Conservation (phyloP, 2,329 filamentous ascomycete genomes). For the Pyrenochaeta sp. region DNA sequence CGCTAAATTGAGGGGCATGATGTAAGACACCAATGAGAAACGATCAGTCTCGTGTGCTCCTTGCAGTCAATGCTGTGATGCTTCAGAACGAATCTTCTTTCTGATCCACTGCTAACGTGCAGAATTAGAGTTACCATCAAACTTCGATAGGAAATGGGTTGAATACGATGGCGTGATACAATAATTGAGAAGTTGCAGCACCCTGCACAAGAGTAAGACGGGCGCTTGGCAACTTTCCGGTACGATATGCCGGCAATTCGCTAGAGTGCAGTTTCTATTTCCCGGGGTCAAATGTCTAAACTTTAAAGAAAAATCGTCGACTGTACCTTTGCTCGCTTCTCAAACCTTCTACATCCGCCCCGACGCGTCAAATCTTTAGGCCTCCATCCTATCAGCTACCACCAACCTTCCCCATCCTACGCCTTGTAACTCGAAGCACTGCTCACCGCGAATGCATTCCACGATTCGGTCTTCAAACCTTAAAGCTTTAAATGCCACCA, state of each 20-base stretch:
- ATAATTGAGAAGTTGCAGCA: not conserved
- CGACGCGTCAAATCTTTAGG: not conserved
- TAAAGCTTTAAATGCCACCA: not conserved
- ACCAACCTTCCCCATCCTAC: not conserved
- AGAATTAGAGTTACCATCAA: not conserved
- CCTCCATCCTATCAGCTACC: not conserved
- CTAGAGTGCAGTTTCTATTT: not conserved
- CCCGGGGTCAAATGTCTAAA: not conserved
- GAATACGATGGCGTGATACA: not conserved
- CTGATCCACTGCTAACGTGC: not conserved
- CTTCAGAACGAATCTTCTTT: not conserved
- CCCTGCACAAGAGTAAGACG: not conserved
- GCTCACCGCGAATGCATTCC: not conserved
- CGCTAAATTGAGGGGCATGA: slow-evolving; percentile 21
- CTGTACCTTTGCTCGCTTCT: not conserved
- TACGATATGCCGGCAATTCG: not conserved
- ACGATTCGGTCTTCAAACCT: slow-evolving; percentile 1
- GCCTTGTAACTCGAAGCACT: not conserved
- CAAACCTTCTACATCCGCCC: not conserved
- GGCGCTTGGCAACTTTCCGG: not conserved
- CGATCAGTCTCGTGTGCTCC: not conserved
- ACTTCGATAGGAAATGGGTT: not conserved
- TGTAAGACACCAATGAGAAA: slow-evolving; percentile 16
- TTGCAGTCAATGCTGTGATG: not conserved
- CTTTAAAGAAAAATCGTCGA: not conserved